phyloP scores from a whole-genome alignment of 495 filamentous ascomycete genomes.

The Neurospora hispaniola region DNA sequence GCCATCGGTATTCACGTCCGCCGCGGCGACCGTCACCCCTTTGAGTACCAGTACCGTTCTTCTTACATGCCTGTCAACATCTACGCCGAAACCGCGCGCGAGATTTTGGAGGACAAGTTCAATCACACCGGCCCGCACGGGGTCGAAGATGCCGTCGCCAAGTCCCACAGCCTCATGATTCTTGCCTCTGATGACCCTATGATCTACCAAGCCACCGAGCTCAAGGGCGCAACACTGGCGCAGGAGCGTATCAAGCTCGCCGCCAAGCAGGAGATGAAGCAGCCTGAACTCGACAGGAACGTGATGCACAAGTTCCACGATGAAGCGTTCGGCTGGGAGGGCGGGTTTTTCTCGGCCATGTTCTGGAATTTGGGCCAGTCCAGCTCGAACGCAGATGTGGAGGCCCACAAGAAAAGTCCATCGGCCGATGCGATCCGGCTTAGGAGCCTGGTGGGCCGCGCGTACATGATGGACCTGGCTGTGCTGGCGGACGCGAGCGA shows the following conservation, averaged over 20 bases:
- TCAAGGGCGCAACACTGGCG: constrained; percentile 39
- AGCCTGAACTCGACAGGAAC: constrained; percentile 18
- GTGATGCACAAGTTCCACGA: constrained; percentile 50
- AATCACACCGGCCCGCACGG: constrained; percentile 23
- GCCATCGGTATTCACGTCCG: constrained; percentile 60
- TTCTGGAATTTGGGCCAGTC: constrained; percentile 54
- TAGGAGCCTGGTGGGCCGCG: constrained; percentile 53
- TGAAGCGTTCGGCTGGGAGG: constrained; percentile 62
- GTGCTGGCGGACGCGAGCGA: constrained; percentile 52
- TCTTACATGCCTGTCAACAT: constrained; percentile 57
- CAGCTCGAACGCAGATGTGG: constrained; percentile 14
- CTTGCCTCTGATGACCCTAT: constrained; percentile 64
- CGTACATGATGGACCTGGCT: constrained; percentile 62
- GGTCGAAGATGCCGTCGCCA: constrained; percentile 21
- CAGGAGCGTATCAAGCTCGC: constrained; percentile 59
- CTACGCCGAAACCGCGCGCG: constrained; percentile 41
- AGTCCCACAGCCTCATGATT: constrained; percentile 37
- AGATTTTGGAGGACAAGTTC: constrained; percentile 29
- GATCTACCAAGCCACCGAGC: constrained; percentile 48
- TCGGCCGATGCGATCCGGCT: constrained; percentile 45
- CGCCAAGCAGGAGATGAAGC: constrained; percentile 39
- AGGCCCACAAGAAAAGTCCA: constrained; percentile 10
- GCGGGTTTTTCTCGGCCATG: constrained; percentile 59
- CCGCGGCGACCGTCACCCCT: constrained; percentile 58
- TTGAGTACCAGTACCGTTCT: constrained; percentile 53